Percentiles rank a stretch among this genome's conserved stretches.
These are phyloP conservation scores for Pulveroboletus ravenelii DNA, from an alignment of 768 basidiomycete species.

Conservation along the genomic window DNA sequence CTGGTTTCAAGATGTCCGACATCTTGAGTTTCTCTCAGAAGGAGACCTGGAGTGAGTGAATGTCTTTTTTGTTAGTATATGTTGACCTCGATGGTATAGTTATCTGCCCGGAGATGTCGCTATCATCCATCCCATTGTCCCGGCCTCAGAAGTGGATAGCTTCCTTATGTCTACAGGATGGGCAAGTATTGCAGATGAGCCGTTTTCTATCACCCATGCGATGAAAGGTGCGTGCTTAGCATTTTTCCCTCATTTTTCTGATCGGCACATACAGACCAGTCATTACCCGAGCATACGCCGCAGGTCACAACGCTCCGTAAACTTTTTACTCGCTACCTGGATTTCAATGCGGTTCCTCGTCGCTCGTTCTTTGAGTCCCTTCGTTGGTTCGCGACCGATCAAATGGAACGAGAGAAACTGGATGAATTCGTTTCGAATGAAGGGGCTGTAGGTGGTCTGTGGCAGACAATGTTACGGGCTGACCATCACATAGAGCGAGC, in stretches of 20 bases:
- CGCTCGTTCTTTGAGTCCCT: constrained; percentile 84
- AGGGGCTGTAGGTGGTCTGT: constrained; percentile 51
- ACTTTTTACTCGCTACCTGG: constrained; percentile 73
- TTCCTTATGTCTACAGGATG: constrained; percentile 63
- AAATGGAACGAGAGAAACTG: constrained; percentile 76
- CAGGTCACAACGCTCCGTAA: constrained; percentile 56
- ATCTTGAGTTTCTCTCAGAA: constrained; percentile 73
- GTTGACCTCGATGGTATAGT: constrained; percentile 35
- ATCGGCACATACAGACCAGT: constrained; percentile 13
- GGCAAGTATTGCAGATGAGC: constrained; percentile 57
- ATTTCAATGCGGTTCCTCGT: constrained; percentile 80
- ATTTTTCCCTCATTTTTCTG: not conserved
- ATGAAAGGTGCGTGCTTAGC: constrained; percentile 33
- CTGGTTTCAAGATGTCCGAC: constrained; percentile 95
- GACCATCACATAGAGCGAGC: constrained; percentile 64
- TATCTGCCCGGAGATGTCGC: constrained; percentile 81
- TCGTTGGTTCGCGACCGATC: constrained; percentile 70
- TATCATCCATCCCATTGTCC: constrained; percentile 67
- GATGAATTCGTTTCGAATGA: constrained; percentile 73
- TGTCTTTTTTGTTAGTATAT: not conserved
- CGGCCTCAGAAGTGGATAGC: constrained; percentile 57
- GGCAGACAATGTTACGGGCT: not conserved
- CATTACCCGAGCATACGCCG: constrained; percentile 20
- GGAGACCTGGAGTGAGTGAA: constrained; percentile 54
- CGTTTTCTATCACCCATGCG: constrained; percentile 34